phyloP scores from a whole-genome alignment of 192 early-diverging fungal genomes.

The Anaeromyces robustus region DNA sequence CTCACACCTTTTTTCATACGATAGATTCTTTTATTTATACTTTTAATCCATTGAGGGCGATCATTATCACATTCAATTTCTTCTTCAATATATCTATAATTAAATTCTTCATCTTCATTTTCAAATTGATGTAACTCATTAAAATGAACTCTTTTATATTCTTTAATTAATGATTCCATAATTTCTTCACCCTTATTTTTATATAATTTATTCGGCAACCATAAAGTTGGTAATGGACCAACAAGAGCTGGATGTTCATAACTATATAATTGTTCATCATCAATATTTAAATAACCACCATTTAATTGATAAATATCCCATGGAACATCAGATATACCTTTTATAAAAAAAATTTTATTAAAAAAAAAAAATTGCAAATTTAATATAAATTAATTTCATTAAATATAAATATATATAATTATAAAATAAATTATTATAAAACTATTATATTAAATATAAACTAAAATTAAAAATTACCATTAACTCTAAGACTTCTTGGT shows the following conservation, averaged over 20 bases:
- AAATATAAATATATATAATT: no score
- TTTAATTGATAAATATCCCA: neutral
- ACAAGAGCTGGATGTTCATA: neutral
- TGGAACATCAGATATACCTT: neutral
- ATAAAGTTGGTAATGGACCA: neutral
- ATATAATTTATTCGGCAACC: neutral
- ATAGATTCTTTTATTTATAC: neutral
- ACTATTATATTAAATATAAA: no score
- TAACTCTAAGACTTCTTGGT: neutral
- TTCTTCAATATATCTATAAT: neutral
- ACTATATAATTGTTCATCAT: neutral
- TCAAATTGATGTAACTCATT: neutral
- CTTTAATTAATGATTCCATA: neutral
- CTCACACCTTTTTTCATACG: neutral
- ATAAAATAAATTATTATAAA: no score
- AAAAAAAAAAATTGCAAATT: no score
- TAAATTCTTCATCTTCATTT: neutral
- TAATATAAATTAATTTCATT: no score
- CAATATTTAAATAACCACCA: neutral
- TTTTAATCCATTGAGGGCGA: neutral
- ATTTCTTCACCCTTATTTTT: neutral
- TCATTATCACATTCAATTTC: neutral
- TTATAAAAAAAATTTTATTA: neutral
- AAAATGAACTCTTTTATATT: neutral
- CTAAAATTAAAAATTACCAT: neutral